A percentile compares a stretch with the other conserved stretches of the same genome.
Evolutionary conservation across 75 land plant species (phyloP).

Genomic region (Pinus taeda): DNA sequence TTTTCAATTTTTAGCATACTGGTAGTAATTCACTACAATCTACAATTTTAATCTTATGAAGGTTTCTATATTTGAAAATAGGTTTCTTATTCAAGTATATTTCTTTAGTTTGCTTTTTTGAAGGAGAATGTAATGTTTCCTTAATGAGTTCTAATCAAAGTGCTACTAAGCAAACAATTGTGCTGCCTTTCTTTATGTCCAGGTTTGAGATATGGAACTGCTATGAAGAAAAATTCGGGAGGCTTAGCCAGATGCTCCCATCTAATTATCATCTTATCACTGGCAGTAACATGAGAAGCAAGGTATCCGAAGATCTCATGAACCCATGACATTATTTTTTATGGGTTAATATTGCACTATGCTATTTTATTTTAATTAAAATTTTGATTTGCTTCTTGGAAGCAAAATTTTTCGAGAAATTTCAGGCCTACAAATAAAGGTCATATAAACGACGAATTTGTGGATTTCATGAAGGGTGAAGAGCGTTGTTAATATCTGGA

Average conservation of each 20-base stretch:
- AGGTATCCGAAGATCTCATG: not conserved
- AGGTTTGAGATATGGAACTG: conserved; percentile 58
- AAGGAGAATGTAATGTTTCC: not conserved
- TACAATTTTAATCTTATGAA: not conserved
- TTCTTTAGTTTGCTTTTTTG: not conserved
- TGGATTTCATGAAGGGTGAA: not conserved
- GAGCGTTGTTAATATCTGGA: not conserved
- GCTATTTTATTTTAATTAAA: too few relatives aligned
- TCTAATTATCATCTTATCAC: conserved; percentile 37
- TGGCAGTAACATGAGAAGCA: conserved; percentile 44
- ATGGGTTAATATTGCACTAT: too few relatives aligned
- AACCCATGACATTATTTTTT: not conserved
- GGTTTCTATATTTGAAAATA: not conserved
- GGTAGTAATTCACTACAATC: conserved; percentile 20
- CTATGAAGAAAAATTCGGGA: conserved; percentile 56
- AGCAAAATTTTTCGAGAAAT: not conserved
- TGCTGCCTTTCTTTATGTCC: not conserved
- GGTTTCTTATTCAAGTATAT: not conserved
- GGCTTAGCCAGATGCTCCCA: conserved; percentile 38
- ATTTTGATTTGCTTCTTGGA: too few relatives aligned
- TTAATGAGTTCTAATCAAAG: not conserved
- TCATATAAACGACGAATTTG: too few relatives aligned
- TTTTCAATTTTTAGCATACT: conserved; percentile 63
- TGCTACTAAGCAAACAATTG: not conserved
- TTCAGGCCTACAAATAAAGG: not conserved